Percentiles rank a stretch among this genome's conserved stretches.
phyloP scores from a whole-genome alignment of 106 monocot genomes.

The Acanthochlamys bracteata region DNA sequence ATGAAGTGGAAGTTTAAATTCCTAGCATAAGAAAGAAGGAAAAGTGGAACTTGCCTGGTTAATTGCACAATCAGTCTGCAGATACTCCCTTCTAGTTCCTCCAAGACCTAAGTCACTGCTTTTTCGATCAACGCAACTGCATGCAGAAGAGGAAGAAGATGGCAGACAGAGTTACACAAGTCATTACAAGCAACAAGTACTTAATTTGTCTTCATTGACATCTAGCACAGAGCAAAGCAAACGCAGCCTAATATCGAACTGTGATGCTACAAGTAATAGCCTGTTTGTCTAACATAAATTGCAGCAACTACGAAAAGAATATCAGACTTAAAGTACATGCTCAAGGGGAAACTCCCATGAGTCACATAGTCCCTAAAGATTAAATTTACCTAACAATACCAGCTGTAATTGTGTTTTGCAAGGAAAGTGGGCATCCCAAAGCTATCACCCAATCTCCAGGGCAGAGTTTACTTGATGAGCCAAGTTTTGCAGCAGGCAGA shows the following conservation, averaged over 20 bases:
- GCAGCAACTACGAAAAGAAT: too few species aligned
- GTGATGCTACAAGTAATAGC: too few species aligned
- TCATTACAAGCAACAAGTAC: too few species aligned
- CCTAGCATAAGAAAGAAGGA: neutral
- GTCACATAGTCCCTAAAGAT: too few species aligned
- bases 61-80: constrained; percentile 93
- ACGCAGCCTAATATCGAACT: too few species aligned
- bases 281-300: too few species aligned
- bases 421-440: constrained; percentile 76
- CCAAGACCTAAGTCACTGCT: constrained; percentile 86
- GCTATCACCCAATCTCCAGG: constrained; percentile 93
- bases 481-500: constrained; percentile 69
- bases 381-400: constrained; percentile 94
- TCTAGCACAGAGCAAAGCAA: too few species aligned
- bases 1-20: too few species aligned
- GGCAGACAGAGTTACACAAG: too few species aligned
- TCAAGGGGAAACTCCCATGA: too few species aligned
- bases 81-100: constrained; percentile 64
- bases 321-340: too few species aligned
- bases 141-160: constrained; percentile 8
- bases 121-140: constrained; percentile 84
- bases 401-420: constrained; percentile 86
- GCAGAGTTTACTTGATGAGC: constrained; percentile 54
- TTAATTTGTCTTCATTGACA: too few species aligned
- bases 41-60: constrained; percentile 39